phyloP scores from a whole-genome alignment of 108 stramenopile species.

The Nitzschia inconspicua region DNA sequence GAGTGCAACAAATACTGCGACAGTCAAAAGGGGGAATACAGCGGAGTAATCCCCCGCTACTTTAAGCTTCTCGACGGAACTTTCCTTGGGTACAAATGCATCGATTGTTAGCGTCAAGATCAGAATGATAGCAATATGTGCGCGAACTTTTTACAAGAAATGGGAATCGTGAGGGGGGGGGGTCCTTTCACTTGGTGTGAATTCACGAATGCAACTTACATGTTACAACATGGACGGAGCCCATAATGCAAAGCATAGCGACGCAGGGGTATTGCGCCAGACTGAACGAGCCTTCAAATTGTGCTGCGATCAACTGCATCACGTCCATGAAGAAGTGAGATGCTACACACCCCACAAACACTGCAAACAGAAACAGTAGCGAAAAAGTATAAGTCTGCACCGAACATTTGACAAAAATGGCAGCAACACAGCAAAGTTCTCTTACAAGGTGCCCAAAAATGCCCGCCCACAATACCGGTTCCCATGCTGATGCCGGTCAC shows the following conservation, averaged over 20 bases:
- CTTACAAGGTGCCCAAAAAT: slow-evolving; percentile 71
- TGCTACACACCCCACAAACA: slow-evolving; percentile 50
- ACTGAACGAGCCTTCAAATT: slow-evolving; percentile 21
- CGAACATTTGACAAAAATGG: too few species aligned
- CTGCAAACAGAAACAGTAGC: too few species aligned
- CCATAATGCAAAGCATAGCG: slow-evolving; percentile 58
- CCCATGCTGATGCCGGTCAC: slow-evolving; percentile 51
- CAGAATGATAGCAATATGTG: slow-evolving; percentile 56
- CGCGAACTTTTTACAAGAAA: too few species aligned
- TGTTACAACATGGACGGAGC: slow-evolving; percentile 45
- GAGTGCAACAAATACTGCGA: slow-evolving; percentile 49
- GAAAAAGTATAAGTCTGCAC: too few species aligned
- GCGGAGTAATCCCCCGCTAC: slow-evolving; percentile 57
- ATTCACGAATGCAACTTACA: slow-evolving; percentile 32
- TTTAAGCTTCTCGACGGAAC: slow-evolving; percentile 7
- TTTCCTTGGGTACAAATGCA: slow-evolving; percentile 37
- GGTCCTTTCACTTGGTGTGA: too few species aligned
- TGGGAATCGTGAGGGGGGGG: too few species aligned
- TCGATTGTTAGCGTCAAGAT: slow-evolving; percentile 62
- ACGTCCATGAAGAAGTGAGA: slow-evolving; percentile 46
- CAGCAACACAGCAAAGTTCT: too few species aligned
- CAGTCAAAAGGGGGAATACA: slow-evolving; percentile 58
- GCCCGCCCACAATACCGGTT: slow-evolving; percentile 59
- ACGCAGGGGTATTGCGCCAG: slow-evolving; percentile 52
- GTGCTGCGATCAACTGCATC: background rate